These are phyloP conservation scores for Thalassiosira exigua DNA, from an alignment of 352 stramenopile genomes.

Conservation along the genomic window DNA sequence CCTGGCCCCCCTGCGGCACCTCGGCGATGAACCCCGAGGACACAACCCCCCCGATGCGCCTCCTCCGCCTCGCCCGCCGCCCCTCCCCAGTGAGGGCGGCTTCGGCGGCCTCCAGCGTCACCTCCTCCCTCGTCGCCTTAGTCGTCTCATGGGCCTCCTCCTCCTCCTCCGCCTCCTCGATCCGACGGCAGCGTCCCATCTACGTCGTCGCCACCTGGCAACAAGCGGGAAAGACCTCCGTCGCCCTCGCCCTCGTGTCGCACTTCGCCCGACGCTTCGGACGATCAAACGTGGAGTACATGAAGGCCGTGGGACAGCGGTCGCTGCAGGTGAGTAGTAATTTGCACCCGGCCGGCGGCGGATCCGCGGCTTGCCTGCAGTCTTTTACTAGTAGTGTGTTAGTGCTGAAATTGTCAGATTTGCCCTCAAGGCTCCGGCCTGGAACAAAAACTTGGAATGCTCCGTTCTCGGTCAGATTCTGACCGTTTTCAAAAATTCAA, in stretches of 20 bases:
- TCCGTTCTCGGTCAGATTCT: slow-evolving; percentile 78
- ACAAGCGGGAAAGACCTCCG: slow-evolving; percentile 97
- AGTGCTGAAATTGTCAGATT: too few species aligned
- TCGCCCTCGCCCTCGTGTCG: slow-evolving; percentile 93
- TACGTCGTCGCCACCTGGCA: slow-evolving; percentile 90
- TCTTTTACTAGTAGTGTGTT: too few species aligned
- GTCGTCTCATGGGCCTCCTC: background rate
- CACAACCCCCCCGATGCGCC: too few species aligned
- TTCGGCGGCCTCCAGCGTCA: too few species aligned
- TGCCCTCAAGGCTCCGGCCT: too few species aligned
- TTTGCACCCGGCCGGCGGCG: background rate
- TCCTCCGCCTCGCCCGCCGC: too few species aligned
- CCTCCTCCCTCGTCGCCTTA: too few species aligned
- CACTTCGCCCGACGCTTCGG: slow-evolving; percentile 92
- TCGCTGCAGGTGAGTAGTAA: slow-evolving; percentile 36
- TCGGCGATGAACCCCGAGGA: too few species aligned
- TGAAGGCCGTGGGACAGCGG: slow-evolving; percentile 89
- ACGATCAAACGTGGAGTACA: slow-evolving; percentile 88
- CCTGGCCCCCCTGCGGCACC: too few species aligned
- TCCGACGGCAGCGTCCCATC: slow-evolving; percentile 54
- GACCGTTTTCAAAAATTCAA: slow-evolving; percentile 93
- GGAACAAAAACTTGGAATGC: slow-evolving; percentile 48
- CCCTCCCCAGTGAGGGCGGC: too few species aligned
- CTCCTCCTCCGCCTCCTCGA: background rate
- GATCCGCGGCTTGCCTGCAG: too few species aligned